Evolutionary conservation across 2,329 filamentous ascomycete species (phyloP), one percentile per base, ranked within the genome.

Genomic region (Curvularia hawaiiensis): DNA sequence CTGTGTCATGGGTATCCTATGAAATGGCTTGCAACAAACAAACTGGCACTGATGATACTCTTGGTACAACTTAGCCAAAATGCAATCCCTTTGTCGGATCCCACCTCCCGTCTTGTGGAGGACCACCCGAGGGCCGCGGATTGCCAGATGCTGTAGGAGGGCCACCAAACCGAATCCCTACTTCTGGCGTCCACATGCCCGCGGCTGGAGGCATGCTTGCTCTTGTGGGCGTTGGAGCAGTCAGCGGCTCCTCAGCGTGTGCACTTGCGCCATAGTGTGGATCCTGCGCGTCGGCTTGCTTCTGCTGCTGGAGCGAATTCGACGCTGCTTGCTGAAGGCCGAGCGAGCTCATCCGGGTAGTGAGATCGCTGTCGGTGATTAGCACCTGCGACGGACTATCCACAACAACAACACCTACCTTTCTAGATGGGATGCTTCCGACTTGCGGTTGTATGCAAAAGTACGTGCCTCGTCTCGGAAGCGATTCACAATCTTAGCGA

Each of bases 401-500:
- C 10, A 3, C 16, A 14, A 28, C n/a, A 5, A 18, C 12, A 59
- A 73, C 86, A 68, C 6, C n/a, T 79, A 92, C 89, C 86, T 84
- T 76, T 97, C 92, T 33, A 97, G 75, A 52, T 87, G 85, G 63
- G 88, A 85, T 0, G 92, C 92, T 67, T 98, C 94, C 63, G 89
- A 86, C 50, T 92, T 85, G 51, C 95, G 83, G 71, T 92, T 86
- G 28, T 92, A 89, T 0, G 90, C 90, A 82, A 96, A 98, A 1
- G 84, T 85, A 64, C 85, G 85, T 56, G 88, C 88, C 35, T 91
- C 90, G 65, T 97, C 94, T 18, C 92, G 84, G 74, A 97, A 98
- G 10, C 88, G 83, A 38, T 87, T 89, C 0, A 97, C 90, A 61
- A 98, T 92, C 76, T 90, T 91, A 46, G 90, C 91, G 4, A 99